Evolutionary conservation across 345 rosid species (phyloP).

Genomic region (Angophora floribunda): DNA sequence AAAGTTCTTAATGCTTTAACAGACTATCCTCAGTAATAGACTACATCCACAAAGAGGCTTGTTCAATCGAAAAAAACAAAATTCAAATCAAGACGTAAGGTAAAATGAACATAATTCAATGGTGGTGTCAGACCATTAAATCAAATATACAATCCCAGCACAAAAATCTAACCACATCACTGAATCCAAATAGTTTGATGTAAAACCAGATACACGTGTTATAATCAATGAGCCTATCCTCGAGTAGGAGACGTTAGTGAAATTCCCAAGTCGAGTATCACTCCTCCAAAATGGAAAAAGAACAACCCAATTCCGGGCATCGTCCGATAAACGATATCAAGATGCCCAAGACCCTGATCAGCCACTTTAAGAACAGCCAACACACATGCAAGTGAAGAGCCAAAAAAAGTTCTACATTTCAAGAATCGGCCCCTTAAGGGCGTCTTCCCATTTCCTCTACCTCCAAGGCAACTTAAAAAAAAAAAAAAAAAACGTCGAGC

Average conservation of each 20-base stretch:
- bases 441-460: background rate
- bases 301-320: background rate
- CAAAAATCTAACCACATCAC: background rate
- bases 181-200: background rate
- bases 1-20: background rate
- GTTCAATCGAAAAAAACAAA: background rate
- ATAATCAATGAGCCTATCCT: background rate
- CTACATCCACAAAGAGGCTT: background rate
- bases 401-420: background rate
- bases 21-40: background rate
- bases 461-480: background rate
- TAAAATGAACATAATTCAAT: background rate
- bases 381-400: background rate
- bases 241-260: background rate
- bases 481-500: background rate
- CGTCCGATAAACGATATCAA: background rate
- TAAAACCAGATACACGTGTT: background rate
- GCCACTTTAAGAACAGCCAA: background rate
- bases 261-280: background rate
- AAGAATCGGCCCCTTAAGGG: background rate
- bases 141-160: background rate
- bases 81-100: background rate
- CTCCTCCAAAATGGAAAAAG: background rate
- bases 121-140: background rate
- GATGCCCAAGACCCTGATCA: background rate